Evolutionary conservation across 768 basidiomycete species (phyloP).

Genomic region (Russula brevipes): DNA sequence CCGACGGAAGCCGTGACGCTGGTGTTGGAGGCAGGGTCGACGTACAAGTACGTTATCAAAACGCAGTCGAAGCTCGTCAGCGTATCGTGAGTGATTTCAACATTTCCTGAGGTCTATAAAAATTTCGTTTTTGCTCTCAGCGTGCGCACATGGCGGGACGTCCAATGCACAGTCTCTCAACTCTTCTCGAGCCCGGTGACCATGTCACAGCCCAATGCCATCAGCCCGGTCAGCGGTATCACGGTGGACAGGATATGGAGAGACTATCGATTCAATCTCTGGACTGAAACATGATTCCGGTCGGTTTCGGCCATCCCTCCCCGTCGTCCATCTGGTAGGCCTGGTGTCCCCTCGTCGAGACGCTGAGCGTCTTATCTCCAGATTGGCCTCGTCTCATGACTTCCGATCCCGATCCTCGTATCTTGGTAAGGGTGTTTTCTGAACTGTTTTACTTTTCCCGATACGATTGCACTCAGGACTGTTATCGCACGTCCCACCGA

Average conservation of each 20-base stretch:
- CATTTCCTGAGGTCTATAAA: not conserved
- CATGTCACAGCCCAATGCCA: constrained; percentile 32
- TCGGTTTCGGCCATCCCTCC: not conserved
- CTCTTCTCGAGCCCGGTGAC: constrained; percentile 43
- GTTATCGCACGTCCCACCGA: constrained; percentile 17
- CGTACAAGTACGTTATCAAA: constrained; percentile 68
- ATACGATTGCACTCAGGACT: constrained; percentile 17
- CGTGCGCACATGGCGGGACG: constrained; percentile 62
- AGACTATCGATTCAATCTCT: constrained; percentile 60
- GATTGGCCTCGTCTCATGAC: not conserved
- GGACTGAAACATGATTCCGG: constrained; percentile 32
- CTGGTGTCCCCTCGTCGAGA: not conserved
- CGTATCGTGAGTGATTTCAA: constrained; percentile 51
- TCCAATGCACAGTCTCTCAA: constrained; percentile 55
- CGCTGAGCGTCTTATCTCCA: constrained; percentile 10
- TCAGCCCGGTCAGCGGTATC: constrained; percentile 46
- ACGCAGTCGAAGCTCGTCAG: constrained; percentile 59
- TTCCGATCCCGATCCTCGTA: not conserved
- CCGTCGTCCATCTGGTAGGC: not conserved
- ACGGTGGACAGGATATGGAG: constrained; percentile 63
- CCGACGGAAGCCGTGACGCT: constrained; percentile 62
- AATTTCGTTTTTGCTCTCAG: constrained; percentile 32
- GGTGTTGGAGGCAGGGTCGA: constrained; percentile 61
- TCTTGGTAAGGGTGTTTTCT: constrained; percentile 17
- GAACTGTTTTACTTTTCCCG: constrained; percentile 6